A percentile compares a stretch with the other conserved stretches of the same genome.
Conservation (phyloP, 768 basidiomycete genomes). For the Lactarius pseudohatsudake region DNA sequence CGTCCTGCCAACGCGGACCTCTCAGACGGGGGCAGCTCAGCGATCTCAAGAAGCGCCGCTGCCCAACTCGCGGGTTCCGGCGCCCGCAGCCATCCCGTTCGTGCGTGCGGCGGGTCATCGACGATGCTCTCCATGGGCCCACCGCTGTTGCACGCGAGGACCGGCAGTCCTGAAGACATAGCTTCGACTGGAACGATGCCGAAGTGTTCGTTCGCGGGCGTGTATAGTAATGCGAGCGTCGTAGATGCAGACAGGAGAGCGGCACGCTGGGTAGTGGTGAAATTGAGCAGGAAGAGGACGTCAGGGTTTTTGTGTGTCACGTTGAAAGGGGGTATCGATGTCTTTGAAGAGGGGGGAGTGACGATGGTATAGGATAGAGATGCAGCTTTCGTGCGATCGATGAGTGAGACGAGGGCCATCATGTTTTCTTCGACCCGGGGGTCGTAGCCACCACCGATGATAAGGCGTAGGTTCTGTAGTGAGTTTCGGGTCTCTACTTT, state of each 20-base stretch:
- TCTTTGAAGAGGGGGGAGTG: constrained; percentile 44
- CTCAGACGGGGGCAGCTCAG: constrained; percentile 43
- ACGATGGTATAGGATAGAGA: constrained; percentile 60
- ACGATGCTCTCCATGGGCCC: constrained; percentile 90
- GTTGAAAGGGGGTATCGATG: constrained; percentile 43
- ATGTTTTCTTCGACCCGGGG: constrained; percentile 84
- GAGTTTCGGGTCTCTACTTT: constrained; percentile 19
- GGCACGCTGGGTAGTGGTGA: constrained; percentile 79
- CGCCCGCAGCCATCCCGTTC: constrained; percentile 76
- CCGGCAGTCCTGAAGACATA: constrained; percentile 88
- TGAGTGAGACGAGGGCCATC: constrained; percentile 59
- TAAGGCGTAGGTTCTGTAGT: constrained; percentile 55
- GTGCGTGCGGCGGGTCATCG: constrained; percentile 39
- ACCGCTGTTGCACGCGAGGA: constrained; percentile 82
- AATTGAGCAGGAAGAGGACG: constrained; percentile 89
- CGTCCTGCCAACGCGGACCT: constrained; percentile 50
- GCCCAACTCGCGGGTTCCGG: constrained; percentile 73
- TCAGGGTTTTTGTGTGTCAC: constrained; percentile 47
- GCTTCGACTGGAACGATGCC: constrained; percentile 96
- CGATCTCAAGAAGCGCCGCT: constrained; percentile 59
- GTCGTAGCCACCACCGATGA: constrained; percentile 93
- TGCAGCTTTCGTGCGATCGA: constrained; percentile 53
- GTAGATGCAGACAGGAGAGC: constrained; percentile 67
- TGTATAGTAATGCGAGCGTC: constrained; percentile 83
- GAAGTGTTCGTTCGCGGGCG: constrained; percentile 94